Base-by-base conservation (phyloP, 208 protist species). In the Trypanosoma boissoni region DNA sequence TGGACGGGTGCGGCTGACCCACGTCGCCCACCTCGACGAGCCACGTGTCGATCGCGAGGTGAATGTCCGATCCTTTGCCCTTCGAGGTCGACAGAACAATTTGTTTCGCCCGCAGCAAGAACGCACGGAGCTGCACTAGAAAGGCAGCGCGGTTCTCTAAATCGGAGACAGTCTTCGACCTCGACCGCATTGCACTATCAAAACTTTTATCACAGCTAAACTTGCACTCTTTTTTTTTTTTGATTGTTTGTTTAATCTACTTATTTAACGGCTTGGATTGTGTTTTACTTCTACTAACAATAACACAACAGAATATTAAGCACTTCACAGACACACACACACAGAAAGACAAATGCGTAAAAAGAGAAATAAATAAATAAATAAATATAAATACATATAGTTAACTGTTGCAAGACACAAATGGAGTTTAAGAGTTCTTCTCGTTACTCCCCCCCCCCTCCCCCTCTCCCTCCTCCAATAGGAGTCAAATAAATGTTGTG, bases 141-240 rank as follows among this genome's bases (percentile, higher is more conserved):
- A 91, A 94, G 0, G 83, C 78, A 8, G 71, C 50, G 24, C 77
- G 78, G 74, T 90, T 94, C 20, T 94, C 87, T 48, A 79, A 21
- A 54, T 71, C 73, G 60, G 83, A 78, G 20, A 54, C 67, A 10
- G 64, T 54, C 3, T 70, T 79, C 18, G 61, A 43, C 20, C 64
- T 51, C 18, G 14, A 1, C 7, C 43, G 31, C 26, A n/a, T 37
- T 37, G n/a, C n/a, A n/a, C n/a, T n/a, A n/a, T n/a, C n/a, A n/a
- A n/a, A n/a, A n/a, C n/a, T n/a, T n/a, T n/a, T n/a, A n/a, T n/a
- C n/a, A n/a, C n/a, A n/a, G n/a, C n/a, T n/a, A n/a, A n/a, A n/a
- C n/a, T n/a, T n/a, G n/a, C n/a, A n/a, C n/a, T n/a, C n/a, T n/a
- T n/a, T n/a, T n/a, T n/a, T n/a, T n/a, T n/a, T n/a, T n/a, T n/a